These are phyloP conservation scores for Neospermospora avenae DNA, from an alignment of 2,329 filamentous ascomycete species.

Conservation along the genomic window DNA sequence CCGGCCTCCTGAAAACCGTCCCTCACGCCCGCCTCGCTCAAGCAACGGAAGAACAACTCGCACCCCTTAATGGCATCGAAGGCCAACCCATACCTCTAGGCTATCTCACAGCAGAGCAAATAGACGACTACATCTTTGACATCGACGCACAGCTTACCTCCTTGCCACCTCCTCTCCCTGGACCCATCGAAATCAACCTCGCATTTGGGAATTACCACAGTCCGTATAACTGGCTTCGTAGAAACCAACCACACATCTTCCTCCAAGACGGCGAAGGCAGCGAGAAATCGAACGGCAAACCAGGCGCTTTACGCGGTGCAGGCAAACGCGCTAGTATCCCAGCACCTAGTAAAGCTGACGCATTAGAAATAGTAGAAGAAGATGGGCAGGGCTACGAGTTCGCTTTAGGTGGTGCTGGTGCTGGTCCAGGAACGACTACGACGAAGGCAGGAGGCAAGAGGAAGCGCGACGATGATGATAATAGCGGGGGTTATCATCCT, in stretches of 20 bases:
- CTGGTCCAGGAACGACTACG: not conserved
- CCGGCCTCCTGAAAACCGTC: constrained; percentile 24
- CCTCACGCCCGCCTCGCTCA: constrained; percentile 27
- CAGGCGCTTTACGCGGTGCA: constrained; percentile 35
- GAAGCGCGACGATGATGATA: constrained; percentile 49
- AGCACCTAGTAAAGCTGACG: constrained; percentile 33
- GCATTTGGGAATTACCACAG: constrained; percentile 78
- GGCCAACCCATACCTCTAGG: constrained; percentile 53
- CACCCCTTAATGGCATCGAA: constrained; percentile 42
- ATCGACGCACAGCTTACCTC: constrained; percentile 42
- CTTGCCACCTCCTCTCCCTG: constrained; percentile 30
- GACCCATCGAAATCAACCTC: constrained; percentile 42
- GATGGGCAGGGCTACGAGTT: constrained; percentile 36
- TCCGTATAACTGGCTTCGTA: constrained; percentile 92
- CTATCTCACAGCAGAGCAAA: constrained; percentile 66
- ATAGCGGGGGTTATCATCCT: constrained; percentile 50
- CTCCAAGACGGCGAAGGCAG: constrained; percentile 53
- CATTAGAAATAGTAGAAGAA: constrained; percentile 37
- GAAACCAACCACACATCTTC: constrained; percentile 81
- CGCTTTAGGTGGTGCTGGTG: constrained; percentile 21
- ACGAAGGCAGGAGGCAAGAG: constrained; percentile 38
- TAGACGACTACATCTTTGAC: constrained; percentile 70
- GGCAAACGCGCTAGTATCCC: constrained; percentile 36
- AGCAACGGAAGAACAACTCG: constrained; percentile 36
- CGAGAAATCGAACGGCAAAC: constrained; percentile 42